Evolutionary conservation across 2,329 filamentous ascomycete species (phyloP), one percentile per base, ranked within the genome.

Genomic region (Diaporthe vaccinii): DNA sequence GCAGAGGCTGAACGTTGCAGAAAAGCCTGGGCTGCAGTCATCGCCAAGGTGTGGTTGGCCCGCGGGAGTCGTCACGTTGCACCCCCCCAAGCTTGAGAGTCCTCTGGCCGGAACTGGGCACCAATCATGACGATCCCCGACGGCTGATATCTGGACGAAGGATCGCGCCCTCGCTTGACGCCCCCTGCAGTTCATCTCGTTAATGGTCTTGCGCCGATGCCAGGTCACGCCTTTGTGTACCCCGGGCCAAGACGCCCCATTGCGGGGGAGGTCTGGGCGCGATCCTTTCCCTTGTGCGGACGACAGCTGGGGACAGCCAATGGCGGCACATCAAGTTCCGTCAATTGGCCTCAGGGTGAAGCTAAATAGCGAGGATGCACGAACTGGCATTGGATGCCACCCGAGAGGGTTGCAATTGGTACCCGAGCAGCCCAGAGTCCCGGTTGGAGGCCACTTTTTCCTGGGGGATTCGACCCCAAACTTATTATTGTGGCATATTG

Each of bases 21-120:
- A 3, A 69, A 69, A 15, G 12, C 12, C 65, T 69, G 65, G 65
- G 65, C 65, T 53, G 46, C 49, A 39, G 65, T 69, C 65, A 69
- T 69, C 65, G 65, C 65, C 65, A 69, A 69, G 65, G 65, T 31
- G n/a, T 55, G 49, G 65, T 55, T 69, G 65, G 65, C 31, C 65
- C 49, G 65, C 34, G 49, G 22, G 49, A 55, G 49, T 41, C 46
- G 65, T 69, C 49, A 69, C 65, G 65, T 69, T 69, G 65, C 65
- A 69, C 65, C 65, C 8, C n/a, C 49, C 65, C 65, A 69, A 69
- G 36, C 12, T 39, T 12, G 36, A 39, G 46, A 53, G 17, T 39
- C 8, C 34, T 34, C 2, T 41, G 34, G 28, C 65, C 31, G 34
- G 46, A 14, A 17, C 36, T 14, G 46, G 65, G 65, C 49, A 69